These are phyloP conservation scores for Lyophyllum atratum DNA, from an alignment of 768 basidiomycete genomes.

Conservation along the genomic window DNA sequence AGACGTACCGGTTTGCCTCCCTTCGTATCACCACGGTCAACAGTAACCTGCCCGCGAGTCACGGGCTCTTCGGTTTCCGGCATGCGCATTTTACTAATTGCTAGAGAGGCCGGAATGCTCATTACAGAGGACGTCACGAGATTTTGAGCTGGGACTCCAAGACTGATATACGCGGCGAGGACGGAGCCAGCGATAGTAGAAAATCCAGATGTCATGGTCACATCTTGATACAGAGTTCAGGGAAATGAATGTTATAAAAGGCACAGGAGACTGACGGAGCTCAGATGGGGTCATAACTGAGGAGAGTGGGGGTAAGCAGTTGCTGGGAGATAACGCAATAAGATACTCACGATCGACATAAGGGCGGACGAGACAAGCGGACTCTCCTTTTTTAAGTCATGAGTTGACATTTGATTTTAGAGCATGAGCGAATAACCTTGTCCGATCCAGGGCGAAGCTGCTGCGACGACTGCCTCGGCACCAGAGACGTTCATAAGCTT, in stretches of 20 bases:
- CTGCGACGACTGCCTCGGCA: constrained; percentile 90
- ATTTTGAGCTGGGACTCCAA: constrained; percentile 79
- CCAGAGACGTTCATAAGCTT: constrained; percentile 92
- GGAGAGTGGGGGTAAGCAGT: neutral
- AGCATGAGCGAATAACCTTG: constrained; percentile 48
- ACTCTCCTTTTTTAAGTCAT: constrained; percentile 51
- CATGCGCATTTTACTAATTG: constrained; percentile 85
- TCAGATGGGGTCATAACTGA: constrained; percentile 81
- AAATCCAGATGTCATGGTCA: constrained; percentile 91
- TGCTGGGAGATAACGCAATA: constrained; percentile 6
- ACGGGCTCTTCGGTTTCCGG: constrained; percentile 87
- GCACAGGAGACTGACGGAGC: constrained; percentile 47
- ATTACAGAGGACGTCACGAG: constrained; percentile 89
- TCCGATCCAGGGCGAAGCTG: constrained; percentile 92
- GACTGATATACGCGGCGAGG: constrained; percentile 76
- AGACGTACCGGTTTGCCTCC: constrained; percentile 52
- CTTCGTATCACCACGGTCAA: constrained; percentile 73
- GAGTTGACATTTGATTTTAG: neutral
- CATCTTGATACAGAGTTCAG: constrained; percentile 35
- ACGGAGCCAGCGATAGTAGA: constrained; percentile 94
- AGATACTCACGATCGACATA: constrained; percentile 62
- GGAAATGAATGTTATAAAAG: neutral
- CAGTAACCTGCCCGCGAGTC: constrained; percentile 77
- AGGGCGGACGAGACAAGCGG: constrained; percentile 81
- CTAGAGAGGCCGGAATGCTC: constrained; percentile 94